Conservation (phyloP, 164 flowering plant genomes). For the Liriodendron chinense region DNA sequence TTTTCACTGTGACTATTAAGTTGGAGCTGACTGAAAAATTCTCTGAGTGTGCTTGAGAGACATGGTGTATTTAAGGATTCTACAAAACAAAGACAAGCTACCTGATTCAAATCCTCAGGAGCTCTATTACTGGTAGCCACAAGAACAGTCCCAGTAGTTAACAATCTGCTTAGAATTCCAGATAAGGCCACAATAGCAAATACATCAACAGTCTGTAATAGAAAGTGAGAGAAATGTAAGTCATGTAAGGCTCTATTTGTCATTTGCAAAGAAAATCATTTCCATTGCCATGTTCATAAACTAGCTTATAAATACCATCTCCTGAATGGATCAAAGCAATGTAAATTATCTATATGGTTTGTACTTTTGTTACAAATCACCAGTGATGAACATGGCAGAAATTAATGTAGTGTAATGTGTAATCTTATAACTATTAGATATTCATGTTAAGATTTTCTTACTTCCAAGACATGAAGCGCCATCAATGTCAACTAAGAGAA, state of each 20-base stretch:
- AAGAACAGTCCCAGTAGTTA: slow-evolving; percentile 89
- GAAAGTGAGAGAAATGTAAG: slow-evolving; percentile 20
- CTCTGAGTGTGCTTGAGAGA: neutral
- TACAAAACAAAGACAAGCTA: slow-evolving; percentile 14
- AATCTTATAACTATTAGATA: too few species aligned
- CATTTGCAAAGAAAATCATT: neutral
- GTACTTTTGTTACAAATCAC: too few species aligned
- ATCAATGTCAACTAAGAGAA: too few species aligned
- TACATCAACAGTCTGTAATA: slow-evolving; percentile 95
- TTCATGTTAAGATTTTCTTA: too few species aligned
- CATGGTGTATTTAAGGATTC: neutral
- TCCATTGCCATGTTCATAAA: neutral
- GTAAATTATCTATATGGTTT: too few species aligned
- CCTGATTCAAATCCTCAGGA: slow-evolving; percentile 88
- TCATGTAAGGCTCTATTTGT: slow-evolving; percentile 11
- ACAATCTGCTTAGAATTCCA: slow-evolving; percentile 95
- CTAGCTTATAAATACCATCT: neutral
- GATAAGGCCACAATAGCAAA: slow-evolving; percentile 98
- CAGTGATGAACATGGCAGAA: too few species aligned
- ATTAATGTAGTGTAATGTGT: too few species aligned
- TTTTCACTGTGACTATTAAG: too few species aligned
- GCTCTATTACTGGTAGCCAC: slow-evolving; percentile 98
- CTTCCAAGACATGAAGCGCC: too few species aligned
- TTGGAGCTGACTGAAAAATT: too few species aligned
- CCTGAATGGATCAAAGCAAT: neutral